A percentile compares a stretch with the other conserved stretches of the same genome.
phyloP scores from a whole-genome alignment of 306 rosid species.

The Begonia loranthoides region DNA sequence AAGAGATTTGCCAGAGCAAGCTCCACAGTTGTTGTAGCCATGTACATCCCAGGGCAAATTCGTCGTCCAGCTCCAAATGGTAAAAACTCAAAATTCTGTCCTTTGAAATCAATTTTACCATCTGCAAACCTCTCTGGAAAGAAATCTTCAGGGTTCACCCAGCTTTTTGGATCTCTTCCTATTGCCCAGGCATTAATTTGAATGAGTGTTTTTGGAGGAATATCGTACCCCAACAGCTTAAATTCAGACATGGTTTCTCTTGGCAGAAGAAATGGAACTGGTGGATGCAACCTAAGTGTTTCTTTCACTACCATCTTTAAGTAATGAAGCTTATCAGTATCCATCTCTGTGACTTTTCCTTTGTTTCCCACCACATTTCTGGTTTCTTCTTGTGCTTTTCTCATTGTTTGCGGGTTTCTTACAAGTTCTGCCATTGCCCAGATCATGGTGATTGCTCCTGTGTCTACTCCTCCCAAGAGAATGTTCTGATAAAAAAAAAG shows the following conservation, averaged over 20 bases:
- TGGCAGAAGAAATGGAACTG: constrained; percentile 33
- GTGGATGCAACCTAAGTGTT: constrained; percentile 32
- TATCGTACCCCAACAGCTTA: constrained; percentile 20
- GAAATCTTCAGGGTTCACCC: constrained; percentile 34
- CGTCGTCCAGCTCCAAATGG: constrained; percentile 42
- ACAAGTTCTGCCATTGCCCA: constrained; percentile 31
- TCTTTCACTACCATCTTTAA: constrained; percentile 36
- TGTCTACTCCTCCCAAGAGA: constrained; percentile 23
- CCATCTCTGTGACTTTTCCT: constrained; percentile 16
- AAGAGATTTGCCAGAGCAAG: constrained; percentile 32
- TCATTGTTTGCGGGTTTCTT: constrained; percentile 20
- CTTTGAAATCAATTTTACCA: constrained; percentile 18
- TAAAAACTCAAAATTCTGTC: constrained; percentile 26
- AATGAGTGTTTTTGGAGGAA: constrained; percentile 15
- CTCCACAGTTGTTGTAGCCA: constrained; percentile 16
- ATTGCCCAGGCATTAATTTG: constrained; percentile 30
- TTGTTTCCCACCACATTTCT: constrained; percentile 12
- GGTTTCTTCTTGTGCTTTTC: constrained; percentile 28
- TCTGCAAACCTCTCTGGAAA: constrained; percentile 31
- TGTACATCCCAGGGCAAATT: constrained; percentile 22
- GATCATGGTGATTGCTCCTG: constrained; percentile 14
- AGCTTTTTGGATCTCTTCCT: constrained; percentile 20
- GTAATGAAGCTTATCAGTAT: constrained; percentile 16
- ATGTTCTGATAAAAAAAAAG: constrained; percentile 9
- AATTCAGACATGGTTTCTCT: constrained; percentile 22